Evolutionary conservation across 371 early-diverging fungal species (phyloP), one percentile per base, ranked within the genome.

Genomic region (Mortierella sp.): DNA sequence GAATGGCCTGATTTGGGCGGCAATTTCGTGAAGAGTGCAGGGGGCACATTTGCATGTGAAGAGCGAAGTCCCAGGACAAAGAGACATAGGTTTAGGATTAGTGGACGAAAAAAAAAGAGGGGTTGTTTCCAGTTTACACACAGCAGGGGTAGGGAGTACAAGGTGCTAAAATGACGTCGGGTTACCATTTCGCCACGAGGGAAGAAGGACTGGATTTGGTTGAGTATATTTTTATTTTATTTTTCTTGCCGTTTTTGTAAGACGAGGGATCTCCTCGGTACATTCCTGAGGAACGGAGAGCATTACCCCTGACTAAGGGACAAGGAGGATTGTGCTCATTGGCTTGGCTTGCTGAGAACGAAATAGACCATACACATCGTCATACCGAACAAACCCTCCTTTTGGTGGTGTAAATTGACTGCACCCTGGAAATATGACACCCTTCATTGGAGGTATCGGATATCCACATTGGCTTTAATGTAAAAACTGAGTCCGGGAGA

Each of bases 1-100:
- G 71, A 44, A 32, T 72, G 72, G 38, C 72, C 72, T 72, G 72
- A 72, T 72, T 49, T 54, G 72, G 72, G 21, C 54, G 38, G 38
- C 72, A 72, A 72, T 72, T 48, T 10, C 27, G 8, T 10, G 1
- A 12, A 8, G 38, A 11, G 68, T 38, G 68, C 68, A 68, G 68
- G 68, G 68, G 68, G 68, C 68, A 68, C 68, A 68, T 41, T 68
- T 68, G 71, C 71, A 71, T 71, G 71, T 71, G 71, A 71, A 71
- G 49, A 29, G 4, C 2, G 18, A 65, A 1, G 1, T 2, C 18
- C 5, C 18, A 0, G 0, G 18, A 41, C 6, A 16, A 21, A 4
- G 24, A 38, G 35, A 68, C 43, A 68, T 21, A 24, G 35, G 43
- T 24, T 68, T 38, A 10, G 38, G 68, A 41, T 38, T 24, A 24